A percentile compares a stretch with the other conserved stretches of the same genome.
phyloP scores from a whole-genome alignment of 139 green algal genomes.

The Mychonastes homosphaera region DNA sequence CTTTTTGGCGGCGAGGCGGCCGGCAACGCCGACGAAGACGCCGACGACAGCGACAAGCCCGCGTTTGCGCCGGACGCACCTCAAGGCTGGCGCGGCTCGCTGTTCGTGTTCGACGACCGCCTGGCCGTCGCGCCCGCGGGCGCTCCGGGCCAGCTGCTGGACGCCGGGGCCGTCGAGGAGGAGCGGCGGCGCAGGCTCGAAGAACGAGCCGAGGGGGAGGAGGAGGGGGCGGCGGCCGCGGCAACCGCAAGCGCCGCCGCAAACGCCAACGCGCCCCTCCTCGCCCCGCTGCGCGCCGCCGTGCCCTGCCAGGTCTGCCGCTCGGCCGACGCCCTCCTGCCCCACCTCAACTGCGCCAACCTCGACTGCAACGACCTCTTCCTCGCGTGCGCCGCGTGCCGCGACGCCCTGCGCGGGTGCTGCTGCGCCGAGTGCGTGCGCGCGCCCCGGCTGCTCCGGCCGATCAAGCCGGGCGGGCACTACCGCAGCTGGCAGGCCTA shows the following conservation, averaged over 20 bases:
- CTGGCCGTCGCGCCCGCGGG: constrained; percentile 64
- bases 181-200: neutral
- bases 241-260: neutral
- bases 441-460: constrained; percentile 64
- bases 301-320: constrained; percentile 66
- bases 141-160: too few species aligned
- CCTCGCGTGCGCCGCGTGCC: constrained; percentile 64
- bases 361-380: constrained; percentile 87
- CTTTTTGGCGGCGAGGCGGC: too few species aligned
- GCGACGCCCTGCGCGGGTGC: constrained; percentile 45
- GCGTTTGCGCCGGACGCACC: too few species aligned
- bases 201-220: neutral
- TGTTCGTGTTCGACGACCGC: constrained; percentile 95
- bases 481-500: constrained; percentile 37
- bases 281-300: constrained; percentile 38
- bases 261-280: neutral
- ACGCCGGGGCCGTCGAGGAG: constrained; percentile 1
- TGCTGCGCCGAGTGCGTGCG: constrained; percentile 68
- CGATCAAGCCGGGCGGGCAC: constrained; percentile 44
- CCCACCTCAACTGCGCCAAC: constrained; percentile 91
- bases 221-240: neutral
- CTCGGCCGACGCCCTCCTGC: constrained; percentile 44
- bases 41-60: too few species aligned
- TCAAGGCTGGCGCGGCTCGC: constrained; percentile 76
- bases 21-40: too few species aligned